Evolutionary conservation across 768 basidiomycete genomes (phyloP).

Genomic region (Suillus subluteus): DNA sequence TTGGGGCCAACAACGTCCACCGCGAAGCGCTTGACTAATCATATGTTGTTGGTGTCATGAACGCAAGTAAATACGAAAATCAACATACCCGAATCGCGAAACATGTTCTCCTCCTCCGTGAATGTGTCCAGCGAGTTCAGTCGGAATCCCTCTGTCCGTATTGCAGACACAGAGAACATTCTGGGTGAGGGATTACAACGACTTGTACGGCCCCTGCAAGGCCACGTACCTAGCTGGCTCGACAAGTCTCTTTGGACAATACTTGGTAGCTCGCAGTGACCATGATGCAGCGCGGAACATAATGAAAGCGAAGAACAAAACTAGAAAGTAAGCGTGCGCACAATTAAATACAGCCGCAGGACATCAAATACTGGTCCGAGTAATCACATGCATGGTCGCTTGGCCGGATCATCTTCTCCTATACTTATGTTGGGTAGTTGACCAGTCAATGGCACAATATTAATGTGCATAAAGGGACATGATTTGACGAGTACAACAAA

Average conservation of each 20-base stretch:
- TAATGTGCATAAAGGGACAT: slow-evolving; percentile 4
- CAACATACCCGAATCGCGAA: slow-evolving; percentile 82
- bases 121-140: slow-evolving; percentile 76
- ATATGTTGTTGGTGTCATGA: slow-evolving; percentile 9
- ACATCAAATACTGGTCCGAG: background rate
- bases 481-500: background rate
- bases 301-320: slow-evolving; percentile 8
- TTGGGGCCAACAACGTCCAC: slow-evolving; percentile 87
- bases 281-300: slow-evolving; percentile 31
- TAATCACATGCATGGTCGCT: background rate
- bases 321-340: background rate
- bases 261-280: slow-evolving; percentile 17
- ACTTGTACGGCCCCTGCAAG: background rate
- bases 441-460: background rate
- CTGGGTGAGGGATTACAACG: slow-evolving; percentile 13
- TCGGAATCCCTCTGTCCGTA: slow-evolving; percentile 30
- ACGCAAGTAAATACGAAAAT: background rate
- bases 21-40: slow-evolving; percentile 82
- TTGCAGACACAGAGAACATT: slow-evolving; percentile 29
- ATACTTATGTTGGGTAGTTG: background rate
- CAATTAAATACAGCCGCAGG: background rate
- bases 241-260: background rate
- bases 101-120: slow-evolving; percentile 94
- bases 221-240: background rate
- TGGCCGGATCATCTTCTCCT: background rate